phyloP scores from a whole-genome alignment of 2,329 filamentous ascomycete genomes.

The Nigrospora oryzae region DNA sequence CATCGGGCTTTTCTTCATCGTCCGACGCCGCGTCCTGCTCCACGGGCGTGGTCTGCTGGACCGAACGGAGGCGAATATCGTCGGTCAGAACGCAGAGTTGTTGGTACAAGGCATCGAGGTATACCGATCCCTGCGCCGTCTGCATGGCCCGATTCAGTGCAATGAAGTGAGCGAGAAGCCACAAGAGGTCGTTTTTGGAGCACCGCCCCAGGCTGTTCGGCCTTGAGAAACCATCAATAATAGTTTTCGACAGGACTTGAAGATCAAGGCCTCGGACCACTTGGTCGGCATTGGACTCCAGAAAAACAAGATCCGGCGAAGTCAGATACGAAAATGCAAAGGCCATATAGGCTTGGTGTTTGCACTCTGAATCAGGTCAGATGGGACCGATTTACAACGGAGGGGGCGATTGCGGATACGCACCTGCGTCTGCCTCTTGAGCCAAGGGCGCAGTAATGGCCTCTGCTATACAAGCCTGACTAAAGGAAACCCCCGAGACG shows the following conservation, averaged over 20 bases:
- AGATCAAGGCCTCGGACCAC: constrained; percentile 30
- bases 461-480: constrained; percentile 6
- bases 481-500: constrained; percentile 7
- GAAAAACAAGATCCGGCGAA: constrained; percentile 23
- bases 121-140: constrained; percentile 17
- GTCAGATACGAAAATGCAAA: constrained; percentile 20
- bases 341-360: constrained; percentile 13
- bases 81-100: constrained; percentile 42
- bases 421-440: background rate
- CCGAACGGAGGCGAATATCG: constrained; percentile 37
- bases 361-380: constrained; percentile 6
- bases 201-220: constrained; percentile 12
- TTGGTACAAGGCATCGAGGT: constrained; percentile 43
- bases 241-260: constrained; percentile 29
- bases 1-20: constrained; percentile 27
- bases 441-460: constrained; percentile 15
- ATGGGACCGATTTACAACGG: background rate
- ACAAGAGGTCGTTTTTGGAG: constrained; percentile 40
- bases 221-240: constrained; percentile 25
- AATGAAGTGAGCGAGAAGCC: constrained; percentile 61
- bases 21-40: constrained; percentile 26
- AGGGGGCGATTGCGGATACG: background rate
- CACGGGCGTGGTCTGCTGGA: constrained; percentile 8
- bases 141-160: constrained; percentile 37
- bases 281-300: constrained; percentile 28